Evolutionary conservation across 2,329 filamentous ascomycete genomes (phyloP).

Genomic region (Penicillium sp.): DNA sequence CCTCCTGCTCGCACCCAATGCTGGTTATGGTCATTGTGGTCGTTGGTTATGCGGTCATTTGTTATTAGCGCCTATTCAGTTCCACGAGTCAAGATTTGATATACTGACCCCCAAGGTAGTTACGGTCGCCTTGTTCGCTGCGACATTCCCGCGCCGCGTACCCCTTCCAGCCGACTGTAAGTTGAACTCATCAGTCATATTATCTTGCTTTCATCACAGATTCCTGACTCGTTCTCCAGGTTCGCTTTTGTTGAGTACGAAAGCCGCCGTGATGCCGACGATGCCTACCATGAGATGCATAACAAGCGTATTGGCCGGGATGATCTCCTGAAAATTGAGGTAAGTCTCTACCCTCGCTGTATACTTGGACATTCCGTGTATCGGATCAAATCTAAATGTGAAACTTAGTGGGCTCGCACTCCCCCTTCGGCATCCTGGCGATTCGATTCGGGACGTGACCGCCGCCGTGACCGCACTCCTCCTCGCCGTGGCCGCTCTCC

Average conservation of each 20-base stretch:
- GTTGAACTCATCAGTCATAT: slow-evolving; percentile 47
- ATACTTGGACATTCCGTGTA: neutral
- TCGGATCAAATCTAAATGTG: neutral
- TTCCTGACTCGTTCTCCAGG: slow-evolving; percentile 44
- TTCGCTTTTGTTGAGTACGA: slow-evolving; percentile 99
- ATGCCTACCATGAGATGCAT: slow-evolving; percentile 99
- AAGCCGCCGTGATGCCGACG: slow-evolving; percentile 95
- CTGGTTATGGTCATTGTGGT: slow-evolving; percentile 5
- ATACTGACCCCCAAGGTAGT: slow-evolving; percentile 58
- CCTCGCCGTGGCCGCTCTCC: slow-evolving; percentile 70
- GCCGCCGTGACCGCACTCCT: slow-evolving; percentile 67
- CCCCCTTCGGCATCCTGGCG: slow-evolving; percentile 98
- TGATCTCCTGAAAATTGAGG: slow-evolving; percentile 96
- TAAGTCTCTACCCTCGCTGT: slow-evolving; percentile 47
- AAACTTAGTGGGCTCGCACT: slow-evolving; percentile 91
- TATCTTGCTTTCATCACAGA: slow-evolving; percentile 10
- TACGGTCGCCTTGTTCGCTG: slow-evolving; percentile 98
- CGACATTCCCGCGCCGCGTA: slow-evolving; percentile 95
- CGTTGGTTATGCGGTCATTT: slow-evolving; percentile 18
- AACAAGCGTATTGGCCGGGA: slow-evolving; percentile 98
- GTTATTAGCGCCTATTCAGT: slow-evolving; percentile 15
- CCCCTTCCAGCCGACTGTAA: slow-evolving; percentile 92
- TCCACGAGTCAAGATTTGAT: neutral
- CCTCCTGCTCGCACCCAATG: neutral
- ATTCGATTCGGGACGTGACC: slow-evolving; percentile 83